phyloP scores from a whole-genome alignment of 2,329 filamentous ascomycete genomes.

The Colletotrichum plurivorum region DNA sequence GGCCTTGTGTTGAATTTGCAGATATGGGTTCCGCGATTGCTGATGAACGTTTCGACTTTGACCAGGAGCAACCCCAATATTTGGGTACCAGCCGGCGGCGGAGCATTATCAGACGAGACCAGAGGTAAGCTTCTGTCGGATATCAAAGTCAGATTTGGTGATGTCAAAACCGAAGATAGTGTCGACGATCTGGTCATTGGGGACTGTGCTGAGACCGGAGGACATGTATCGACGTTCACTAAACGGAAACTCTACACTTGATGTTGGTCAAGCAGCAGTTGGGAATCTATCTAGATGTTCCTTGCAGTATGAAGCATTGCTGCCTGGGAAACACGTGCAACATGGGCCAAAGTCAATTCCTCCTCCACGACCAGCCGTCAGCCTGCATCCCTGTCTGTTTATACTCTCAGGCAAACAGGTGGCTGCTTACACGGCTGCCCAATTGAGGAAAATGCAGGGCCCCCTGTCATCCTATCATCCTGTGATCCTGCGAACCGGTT shows the following conservation, averaged over 20 bases:
- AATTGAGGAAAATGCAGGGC: slow-evolving; percentile 9
- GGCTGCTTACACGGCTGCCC: slow-evolving; percentile 16
- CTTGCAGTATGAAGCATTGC: too few species aligned
- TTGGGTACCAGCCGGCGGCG: slow-evolving; percentile 3
- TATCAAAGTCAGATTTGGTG: slow-evolving; percentile 18
- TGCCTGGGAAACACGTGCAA: too few species aligned
- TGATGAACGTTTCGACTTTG: slow-evolving; percentile 10
- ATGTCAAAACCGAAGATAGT: not conserved
- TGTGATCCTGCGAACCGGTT: not conserved
- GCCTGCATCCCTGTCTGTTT: not conserved
- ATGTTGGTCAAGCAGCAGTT: not conserved
- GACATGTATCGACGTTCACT: slow-evolving; percentile 3
- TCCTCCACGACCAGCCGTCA: not conserved
- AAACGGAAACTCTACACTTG: not conserved
- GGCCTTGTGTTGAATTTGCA: slow-evolving; percentile 7
- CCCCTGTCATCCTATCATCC: slow-evolving; percentile 11
- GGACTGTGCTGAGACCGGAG: slow-evolving; percentile 2
- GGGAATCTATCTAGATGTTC: too few species aligned
- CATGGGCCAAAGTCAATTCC: too few species aligned
- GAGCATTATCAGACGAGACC: slow-evolving; percentile 8
- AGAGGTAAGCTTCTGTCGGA: not conserved
- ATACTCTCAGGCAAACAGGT: not conserved
- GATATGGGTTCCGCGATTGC: slow-evolving; percentile 7
- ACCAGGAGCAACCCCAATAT: slow-evolving; percentile 17
- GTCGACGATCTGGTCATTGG: slow-evolving; percentile 7